Evolutionary conservation across 345 rosid species (phyloP).

Genomic region (Garcia nutans): DNA sequence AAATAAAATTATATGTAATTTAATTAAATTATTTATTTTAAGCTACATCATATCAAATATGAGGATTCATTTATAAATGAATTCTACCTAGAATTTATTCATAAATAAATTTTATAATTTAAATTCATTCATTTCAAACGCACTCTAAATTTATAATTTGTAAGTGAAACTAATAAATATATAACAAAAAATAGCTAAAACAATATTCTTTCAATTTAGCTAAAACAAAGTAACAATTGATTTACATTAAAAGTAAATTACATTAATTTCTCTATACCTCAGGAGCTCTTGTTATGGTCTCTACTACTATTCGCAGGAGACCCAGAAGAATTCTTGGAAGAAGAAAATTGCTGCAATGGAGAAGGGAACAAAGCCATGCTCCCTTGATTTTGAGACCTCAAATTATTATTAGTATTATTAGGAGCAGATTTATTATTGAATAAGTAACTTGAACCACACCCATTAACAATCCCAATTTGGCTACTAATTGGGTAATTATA

Average conservation of each 20-base stretch:
- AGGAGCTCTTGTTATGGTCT: conserved; percentile 13
- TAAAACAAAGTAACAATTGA: too few species aligned
- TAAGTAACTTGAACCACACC: neutral
- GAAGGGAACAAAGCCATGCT: neutral
- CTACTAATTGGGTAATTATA: neutral
- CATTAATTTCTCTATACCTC: neutral
- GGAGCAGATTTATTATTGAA: neutral
- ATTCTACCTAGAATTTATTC: too few species aligned
- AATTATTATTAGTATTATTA: too few species aligned
- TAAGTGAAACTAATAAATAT: neutral
- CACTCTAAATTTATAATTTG: neutral
- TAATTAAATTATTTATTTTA: too few species aligned
- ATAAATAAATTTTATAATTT: too few species aligned
- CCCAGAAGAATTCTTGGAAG: conserved; percentile 29
- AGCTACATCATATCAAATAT: too few species aligned
- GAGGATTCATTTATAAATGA: too few species aligned
- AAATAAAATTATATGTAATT: too few species aligned
- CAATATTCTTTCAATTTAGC: neutral
- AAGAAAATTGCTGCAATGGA: conserved; percentile 19
- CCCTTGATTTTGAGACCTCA: neutral
- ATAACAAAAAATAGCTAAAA: neutral
- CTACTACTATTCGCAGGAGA: conserved; percentile 17
- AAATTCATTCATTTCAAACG: too few species aligned
- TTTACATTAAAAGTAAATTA: too few species aligned
- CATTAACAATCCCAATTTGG: neutral